These are phyloP conservation scores for Vigna trinervia DNA, from an alignment of 306 rosid species.

Conservation along the genomic window DNA sequence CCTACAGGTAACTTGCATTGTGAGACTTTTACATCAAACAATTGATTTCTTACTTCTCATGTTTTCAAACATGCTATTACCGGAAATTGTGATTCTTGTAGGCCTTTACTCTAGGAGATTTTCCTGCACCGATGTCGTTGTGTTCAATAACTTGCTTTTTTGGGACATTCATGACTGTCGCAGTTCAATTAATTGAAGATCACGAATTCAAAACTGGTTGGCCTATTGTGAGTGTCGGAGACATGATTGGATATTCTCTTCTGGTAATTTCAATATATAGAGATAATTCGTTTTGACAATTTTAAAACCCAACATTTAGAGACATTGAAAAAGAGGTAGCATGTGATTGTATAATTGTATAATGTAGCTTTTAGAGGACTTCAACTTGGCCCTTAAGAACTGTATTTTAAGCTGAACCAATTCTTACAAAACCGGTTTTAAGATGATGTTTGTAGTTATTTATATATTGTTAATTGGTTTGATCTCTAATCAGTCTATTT, in stretches of 20 bases:
- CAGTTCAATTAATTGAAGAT: slow-evolving; percentile 50
- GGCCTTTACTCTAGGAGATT: slow-evolving; percentile 70
- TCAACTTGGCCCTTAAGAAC: neutral
- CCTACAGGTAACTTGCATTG: slow-evolving; percentile 62
- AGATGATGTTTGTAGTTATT: too few relatives aligned
- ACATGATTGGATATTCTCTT: slow-evolving; percentile 60
- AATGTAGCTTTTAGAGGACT: neutral
- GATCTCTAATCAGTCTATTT: too few relatives aligned
- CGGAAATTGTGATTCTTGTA: slow-evolving; percentile 22
- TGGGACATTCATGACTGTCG: slow-evolving; percentile 56
- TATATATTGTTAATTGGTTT: too few relatives aligned
- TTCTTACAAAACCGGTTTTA: too few relatives aligned
- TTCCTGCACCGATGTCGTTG: slow-evolving; percentile 82
- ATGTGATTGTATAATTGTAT: neutral
- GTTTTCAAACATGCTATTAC: neutral
- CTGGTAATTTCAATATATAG: slow-evolving; percentile 50
- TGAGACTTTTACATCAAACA: too few relatives aligned
- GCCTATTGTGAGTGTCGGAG: slow-evolving; percentile 51
- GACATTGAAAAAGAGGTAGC: neutral
- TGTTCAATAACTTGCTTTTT: slow-evolving; percentile 70
- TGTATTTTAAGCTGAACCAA: too few relatives aligned
- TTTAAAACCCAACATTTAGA: too few relatives aligned
- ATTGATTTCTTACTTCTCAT: neutral
- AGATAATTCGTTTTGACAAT: neutral
- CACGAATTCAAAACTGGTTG: slow-evolving; percentile 55